Evolutionary conservation across 2,329 filamentous ascomycete species (phyloP).

Genomic region (Colletotrichum agaves): DNA sequence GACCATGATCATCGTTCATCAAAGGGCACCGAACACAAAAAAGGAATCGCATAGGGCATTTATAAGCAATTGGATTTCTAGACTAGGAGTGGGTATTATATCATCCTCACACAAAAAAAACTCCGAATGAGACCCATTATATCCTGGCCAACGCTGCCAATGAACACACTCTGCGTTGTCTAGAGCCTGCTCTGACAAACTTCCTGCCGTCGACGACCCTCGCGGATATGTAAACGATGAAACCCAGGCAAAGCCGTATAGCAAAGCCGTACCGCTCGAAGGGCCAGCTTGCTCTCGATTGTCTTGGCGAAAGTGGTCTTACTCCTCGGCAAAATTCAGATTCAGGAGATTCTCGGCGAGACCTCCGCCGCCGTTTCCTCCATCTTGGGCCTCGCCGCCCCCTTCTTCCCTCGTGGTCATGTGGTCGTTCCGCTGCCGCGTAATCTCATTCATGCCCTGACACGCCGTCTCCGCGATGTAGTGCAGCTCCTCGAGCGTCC

Average conservation of each 20-base stretch:
- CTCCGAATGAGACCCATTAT: conserved; percentile 23
- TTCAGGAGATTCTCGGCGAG: conserved; percentile 35
- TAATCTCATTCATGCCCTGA: conserved; percentile 55
- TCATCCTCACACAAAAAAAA: conserved; percentile 13
- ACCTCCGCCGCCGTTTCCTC: neutral
- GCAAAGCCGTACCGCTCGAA: neutral
- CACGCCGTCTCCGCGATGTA: conserved; percentile 57
- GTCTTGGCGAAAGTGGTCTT: neutral
- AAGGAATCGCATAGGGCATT: conserved; percentile 12
- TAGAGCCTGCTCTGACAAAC: neutral
- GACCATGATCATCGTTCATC: neutral
- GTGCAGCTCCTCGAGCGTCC: conserved; percentile 56
- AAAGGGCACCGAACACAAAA: neutral
- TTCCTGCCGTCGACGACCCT: neutral
- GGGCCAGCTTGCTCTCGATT: neutral
- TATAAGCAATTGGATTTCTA: conserved; percentile 34
- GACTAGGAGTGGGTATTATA: conserved; percentile 32
- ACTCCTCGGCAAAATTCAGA: conserved; percentile 30
- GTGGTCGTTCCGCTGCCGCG: conserved; percentile 42
- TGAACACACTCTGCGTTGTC: conserved; percentile 1
- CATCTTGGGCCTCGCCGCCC: neutral
- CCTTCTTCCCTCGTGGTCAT: conserved; percentile 9
- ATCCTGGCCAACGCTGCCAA: conserved; percentile 17
- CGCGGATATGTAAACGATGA: neutral
- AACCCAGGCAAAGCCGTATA: too few relatives aligned